A percentile compares a stretch with the other conserved stretches of the same genome.
These are phyloP conservation scores for Irpex sp. DNA, from an alignment of 1,284 basidiomycete genomes.

Conservation along the genomic window DNA sequence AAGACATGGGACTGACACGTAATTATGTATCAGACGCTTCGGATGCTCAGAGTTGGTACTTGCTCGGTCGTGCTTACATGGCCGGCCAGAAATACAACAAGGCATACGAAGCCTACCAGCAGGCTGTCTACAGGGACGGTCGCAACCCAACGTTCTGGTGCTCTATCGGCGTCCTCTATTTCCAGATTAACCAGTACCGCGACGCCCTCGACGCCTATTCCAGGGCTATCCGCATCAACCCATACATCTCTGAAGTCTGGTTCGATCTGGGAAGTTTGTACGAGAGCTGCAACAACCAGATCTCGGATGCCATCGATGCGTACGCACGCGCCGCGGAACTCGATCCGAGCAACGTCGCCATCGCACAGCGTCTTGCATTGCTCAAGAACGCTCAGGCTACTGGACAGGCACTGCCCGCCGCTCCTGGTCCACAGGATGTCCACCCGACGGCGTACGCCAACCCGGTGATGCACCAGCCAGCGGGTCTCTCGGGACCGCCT, in stretches of 20 bases:
- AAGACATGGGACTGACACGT: neutral
- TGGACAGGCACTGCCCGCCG: slow-evolving; percentile 73
- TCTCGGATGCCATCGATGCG: slow-evolving; percentile 97
- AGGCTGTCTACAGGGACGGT: slow-evolving; percentile 97
- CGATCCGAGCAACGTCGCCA: slow-evolving; percentile 77
- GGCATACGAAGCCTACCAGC: slow-evolving; percentile 99
- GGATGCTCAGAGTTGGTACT: slow-evolving; percentile 98
- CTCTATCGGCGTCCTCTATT: slow-evolving; percentile 98
- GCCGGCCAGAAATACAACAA: slow-evolving; percentile 99
- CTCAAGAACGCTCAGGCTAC: slow-evolving; percentile 81
- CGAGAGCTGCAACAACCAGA: slow-evolving; percentile 99
- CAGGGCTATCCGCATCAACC: slow-evolving; percentile 96
- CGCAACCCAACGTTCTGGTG: slow-evolving; percentile 99
- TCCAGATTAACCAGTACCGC: slow-evolving; percentile 99
- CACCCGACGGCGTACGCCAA: slow-evolving; percentile 92
- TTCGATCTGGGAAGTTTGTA: slow-evolving; percentile 97
- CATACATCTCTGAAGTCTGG: slow-evolving; percentile 99
- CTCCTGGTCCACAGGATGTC: slow-evolving; percentile 91
- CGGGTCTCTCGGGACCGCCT: slow-evolving; percentile 57
- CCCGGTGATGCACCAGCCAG: slow-evolving; percentile 60
- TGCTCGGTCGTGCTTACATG: slow-evolving; percentile 98
- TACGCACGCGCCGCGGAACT: slow-evolving; percentile 92
- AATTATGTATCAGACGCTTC: slow-evolving; percentile 65
- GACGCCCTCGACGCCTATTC: slow-evolving; percentile 99
- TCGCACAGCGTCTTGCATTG: slow-evolving; percentile 75